Base-by-base conservation (phyloP, 495 filamentous ascomycete genomes). In the Aspergillus coremiiformis region DNA sequence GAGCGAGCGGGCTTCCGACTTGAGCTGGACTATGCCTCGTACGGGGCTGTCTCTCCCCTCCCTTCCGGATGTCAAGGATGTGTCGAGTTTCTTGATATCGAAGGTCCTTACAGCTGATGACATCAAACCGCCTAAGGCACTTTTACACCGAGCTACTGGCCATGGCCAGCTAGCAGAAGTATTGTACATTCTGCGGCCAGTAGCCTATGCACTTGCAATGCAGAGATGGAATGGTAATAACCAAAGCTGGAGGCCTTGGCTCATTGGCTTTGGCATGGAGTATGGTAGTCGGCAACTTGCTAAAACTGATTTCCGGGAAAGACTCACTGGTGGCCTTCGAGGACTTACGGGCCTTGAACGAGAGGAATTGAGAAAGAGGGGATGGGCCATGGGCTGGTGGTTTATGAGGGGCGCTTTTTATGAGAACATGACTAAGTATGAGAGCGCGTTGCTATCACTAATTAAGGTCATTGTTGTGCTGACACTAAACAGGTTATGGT, bases 71-170 rank as follows among this genome's bases (percentile, higher is more conserved):
- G 80, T 84, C 8, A 77, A 80, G 22, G 88, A 93, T 60, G 86
- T 95, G 22, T 85, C 86, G 22, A 83, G 79, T 30, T 96, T 93
- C 65, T 79, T 98, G 17, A 85, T 94, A 39, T 83, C 82, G n/a
- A 90, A 92, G 47, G 93, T 96, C 15, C 75, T 98, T 22, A 95
- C 88, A 1, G 87, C 94, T 15, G 94, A 97, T 69, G 93, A 97
- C 66, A 90, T 98, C 73, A 96, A 95, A 65, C 84, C 90, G 4
- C 84, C 94, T 0, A 84, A 82, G 19, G 80, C 85, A 15, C 80
- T 98, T 41, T 75, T 97, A 27, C 91, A 93, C 58, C 65, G 77
- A n/a, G 67, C 69, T 9, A 73, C 71, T 4, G 79, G 90, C 6
- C 82, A 83, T 41, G 88, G 88, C 14, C 84, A 88, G 54, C 62